Base-by-base conservation (phyloP, 495 filamentous ascomycete species). In the Neurospora sublineolata region DNA sequence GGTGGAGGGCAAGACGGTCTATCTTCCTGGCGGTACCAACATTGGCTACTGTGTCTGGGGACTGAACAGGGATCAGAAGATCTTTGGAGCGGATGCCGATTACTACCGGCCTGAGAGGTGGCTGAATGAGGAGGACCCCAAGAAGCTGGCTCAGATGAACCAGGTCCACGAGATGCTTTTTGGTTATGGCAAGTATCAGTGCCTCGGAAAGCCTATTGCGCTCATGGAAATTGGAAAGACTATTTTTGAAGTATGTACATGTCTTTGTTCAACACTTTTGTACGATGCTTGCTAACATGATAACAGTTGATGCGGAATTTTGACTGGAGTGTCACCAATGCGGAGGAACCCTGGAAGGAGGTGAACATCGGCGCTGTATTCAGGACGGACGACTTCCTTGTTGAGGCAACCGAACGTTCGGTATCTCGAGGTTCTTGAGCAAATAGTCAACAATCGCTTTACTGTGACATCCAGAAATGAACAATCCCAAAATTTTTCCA, bases 91-190 rank as follows among this genome's bases (percentile, higher is more conserved):
- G 38, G 83, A 87, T 75, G 80, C 79, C 1, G 76, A 82, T 52
- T 67, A 76, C 11, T 89, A 86, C 72, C 77, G 82, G 9, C 87
- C 87, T 0, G 86, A 87, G 72, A 77, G 86, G 68, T 89, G 87
- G 86, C 78, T 88, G 11, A 20, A 38, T n/a, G 82, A 84, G 30
- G 74, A 73, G 3, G 73, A 75, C n/a, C 58, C n/a, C 0, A 71
- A 68, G 11, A 73, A 71, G 58, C 46, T 74, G 64, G 72, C 74
- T 11, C 64, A n/a, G 12, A 77, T 77, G 75, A 64, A 30, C 4
- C 70, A 40, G 60, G 67, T 67, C 18, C 52, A 73, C 9, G 80
- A 82, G 2, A 70, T 83, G 7, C 67, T 77, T 0, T 84, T 82
- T 75, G 77, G 78, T 1, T 75, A 76, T 73, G 83, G 83, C 6